A percentile compares a stretch with the other conserved stretches of the same genome.
Evolutionary conservation across 352 stramenopile species (phyloP).

Genomic region (Bremia lactucae): DNA sequence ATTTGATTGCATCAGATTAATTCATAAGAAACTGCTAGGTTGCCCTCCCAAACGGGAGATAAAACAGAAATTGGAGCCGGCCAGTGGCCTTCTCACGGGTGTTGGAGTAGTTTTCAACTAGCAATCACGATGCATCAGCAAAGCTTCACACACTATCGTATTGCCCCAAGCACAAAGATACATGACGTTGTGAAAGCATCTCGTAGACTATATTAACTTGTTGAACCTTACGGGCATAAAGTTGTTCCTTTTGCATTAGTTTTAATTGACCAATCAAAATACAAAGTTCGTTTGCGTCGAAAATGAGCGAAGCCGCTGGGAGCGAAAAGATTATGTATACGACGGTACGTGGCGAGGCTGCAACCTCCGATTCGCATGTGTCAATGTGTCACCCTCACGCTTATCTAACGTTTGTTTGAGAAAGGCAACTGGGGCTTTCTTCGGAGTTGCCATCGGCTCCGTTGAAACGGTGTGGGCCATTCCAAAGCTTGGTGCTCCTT

Average conservation of each 20-base stretch:
- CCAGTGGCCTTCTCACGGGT: constrained; percentile 84
- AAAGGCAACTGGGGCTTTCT: constrained; percentile 69
- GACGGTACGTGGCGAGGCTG: constrained; percentile 37
- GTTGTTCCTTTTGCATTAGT: neutral
- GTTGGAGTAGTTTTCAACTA: constrained; percentile 93
- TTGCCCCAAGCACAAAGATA: constrained; percentile 92
- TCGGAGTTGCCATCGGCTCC: constrained; percentile 55
- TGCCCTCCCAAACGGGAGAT: constrained; percentile 58
- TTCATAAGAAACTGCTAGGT: too few species aligned
- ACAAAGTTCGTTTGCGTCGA: constrained; percentile 5
- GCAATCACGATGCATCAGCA: constrained; percentile 91
- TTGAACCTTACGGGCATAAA: constrained; percentile 25
- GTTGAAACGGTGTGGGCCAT: constrained; percentile 83
- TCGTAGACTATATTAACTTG: too few species aligned
- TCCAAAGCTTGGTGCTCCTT: constrained; percentile 65
- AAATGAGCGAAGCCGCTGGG: constrained; percentile 51
- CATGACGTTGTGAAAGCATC: too few species aligned
- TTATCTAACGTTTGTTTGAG: neutral
- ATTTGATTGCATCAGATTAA: too few species aligned
- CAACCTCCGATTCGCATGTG: too few species aligned
- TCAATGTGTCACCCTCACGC: too few species aligned
- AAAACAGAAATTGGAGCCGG: constrained; percentile 88
- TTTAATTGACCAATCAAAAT: neutral
- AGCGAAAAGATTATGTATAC: constrained; percentile 73
- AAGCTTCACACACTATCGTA: constrained; percentile 89